Conservation (phyloP, 345 rosid species). For the Limnanthes douglasii region DNA sequence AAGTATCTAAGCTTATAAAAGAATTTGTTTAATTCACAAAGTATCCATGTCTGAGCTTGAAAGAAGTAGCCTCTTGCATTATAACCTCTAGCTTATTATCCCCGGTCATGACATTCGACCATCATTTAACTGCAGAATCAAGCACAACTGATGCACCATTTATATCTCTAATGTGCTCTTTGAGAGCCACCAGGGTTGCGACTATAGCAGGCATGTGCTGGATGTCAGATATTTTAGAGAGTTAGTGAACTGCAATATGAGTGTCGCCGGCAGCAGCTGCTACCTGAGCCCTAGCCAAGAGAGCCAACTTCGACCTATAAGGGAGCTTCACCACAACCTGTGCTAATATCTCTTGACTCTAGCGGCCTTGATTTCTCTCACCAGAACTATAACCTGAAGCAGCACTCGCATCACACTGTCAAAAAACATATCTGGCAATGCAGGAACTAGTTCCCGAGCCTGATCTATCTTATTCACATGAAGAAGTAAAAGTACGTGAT, state of each 20-base stretch:
- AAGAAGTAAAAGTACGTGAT: constrained; percentile 72
- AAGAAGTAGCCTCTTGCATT: constrained; percentile 91
- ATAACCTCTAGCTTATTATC: constrained; percentile 42
- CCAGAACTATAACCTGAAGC: constrained; percentile 82
- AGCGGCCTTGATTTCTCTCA: constrained; percentile 76
- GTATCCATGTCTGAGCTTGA: constrained; percentile 90
- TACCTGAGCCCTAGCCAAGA: constrained; percentile 85
- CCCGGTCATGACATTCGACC: constrained; percentile 86
- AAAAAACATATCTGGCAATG: constrained; percentile 43
- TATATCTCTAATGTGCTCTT: constrained; percentile 82
- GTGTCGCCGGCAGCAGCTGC: constrained; percentile 82
- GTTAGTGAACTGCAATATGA: constrained; percentile 68
- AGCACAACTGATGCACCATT: constrained; percentile 62
- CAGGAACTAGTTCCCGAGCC: constrained; percentile 82
- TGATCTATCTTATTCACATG: constrained; percentile 94
- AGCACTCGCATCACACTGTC: constrained; percentile 46
- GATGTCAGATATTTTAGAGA: constrained; percentile 58
- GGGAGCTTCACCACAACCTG: constrained; percentile 60
- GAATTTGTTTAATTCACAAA: too few relatives aligned
- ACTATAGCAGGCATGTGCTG: constrained; percentile 89
- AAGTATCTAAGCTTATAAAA: too few relatives aligned
- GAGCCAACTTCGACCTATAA: constrained; percentile 41
- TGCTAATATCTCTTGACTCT: constrained; percentile 68
- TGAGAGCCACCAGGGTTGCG: constrained; percentile 79
- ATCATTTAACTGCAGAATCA: constrained; percentile 77